Evolutionary conservation across 768 basidiomycete genomes (phyloP), one percentile per base, ranked within the genome.

Genomic region (Dentipellis sp.): DNA sequence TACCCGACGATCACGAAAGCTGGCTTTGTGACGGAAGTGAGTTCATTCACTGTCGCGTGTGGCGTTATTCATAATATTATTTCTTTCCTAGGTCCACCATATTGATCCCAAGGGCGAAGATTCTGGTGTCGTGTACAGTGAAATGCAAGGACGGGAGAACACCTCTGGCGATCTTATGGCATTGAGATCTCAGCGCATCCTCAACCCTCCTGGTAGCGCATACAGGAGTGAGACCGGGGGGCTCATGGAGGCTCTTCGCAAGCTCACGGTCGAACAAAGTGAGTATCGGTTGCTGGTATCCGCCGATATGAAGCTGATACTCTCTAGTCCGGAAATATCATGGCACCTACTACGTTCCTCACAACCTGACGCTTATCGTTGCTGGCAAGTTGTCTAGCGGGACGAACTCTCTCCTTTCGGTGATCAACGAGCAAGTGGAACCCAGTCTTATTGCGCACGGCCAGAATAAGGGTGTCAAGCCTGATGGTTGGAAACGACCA

Each of bases 171-270:
- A 97, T 72, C 74, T 97, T 46, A 94, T 97, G 89, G 83, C 86
- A 38, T 78, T 94, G 23, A 94, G 91, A 36, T 73, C 81, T 56
- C 93, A 97, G 66, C 83, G 86, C 21, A 68, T 86, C n/a, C 63
- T 93, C 38, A 91, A 97, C 64, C 88, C 89, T 29, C 70, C 78
- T 39, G 82, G 78, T 17, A 97, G 89, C 66, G 97, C 83, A 7
- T 97, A 98, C 65, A 81, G 94, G 23, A 94, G 92, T 62, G 97
- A 99, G 77, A 98, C 94, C 0, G 97, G 97, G 19, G 97, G 97
- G 23, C 71, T 98, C 38, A 94, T 97, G 91, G 84, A 90, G 58
- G 91, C 91, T 2, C 72, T 99, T 22, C 81, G 97, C 22, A 79
- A 84, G 12, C 75, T 99, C 58, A 86, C 83, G 1, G 84, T 92